A percentile compares a stretch with the other conserved stretches of the same genome.
These are phyloP conservation scores for Talaromyces amestolkiae DNA, from an alignment of 2,329 filamentous ascomycete species.

Conservation along the genomic window DNA sequence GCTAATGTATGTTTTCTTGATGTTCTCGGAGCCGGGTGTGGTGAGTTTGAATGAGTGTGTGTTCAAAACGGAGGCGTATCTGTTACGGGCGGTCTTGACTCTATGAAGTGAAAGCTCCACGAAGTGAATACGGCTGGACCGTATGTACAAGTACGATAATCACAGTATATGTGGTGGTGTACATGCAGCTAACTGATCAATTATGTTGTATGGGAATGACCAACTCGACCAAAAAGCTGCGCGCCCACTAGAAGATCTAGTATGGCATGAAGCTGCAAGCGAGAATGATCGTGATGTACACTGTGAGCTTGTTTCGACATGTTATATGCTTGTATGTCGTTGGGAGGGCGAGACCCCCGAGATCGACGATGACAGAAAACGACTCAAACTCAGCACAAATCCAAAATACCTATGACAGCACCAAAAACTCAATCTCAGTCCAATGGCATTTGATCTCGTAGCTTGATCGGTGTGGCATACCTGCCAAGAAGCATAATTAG, in stretches of 20 bases:
- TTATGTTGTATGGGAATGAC: too few species aligned
- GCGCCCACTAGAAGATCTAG: too few species aligned
- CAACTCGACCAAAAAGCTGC: too few species aligned
- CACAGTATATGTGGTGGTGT: too few species aligned
- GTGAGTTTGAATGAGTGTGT: constrained; percentile 69
- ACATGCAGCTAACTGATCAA: too few species aligned
- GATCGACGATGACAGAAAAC: not conserved
- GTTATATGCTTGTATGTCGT: too few species aligned
- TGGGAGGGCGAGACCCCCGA: too few species aligned
- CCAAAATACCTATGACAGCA: not conserved
- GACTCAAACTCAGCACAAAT: not conserved
- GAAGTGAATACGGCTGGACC: not conserved
- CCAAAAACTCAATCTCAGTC: not conserved
- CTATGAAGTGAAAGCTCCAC: too few species aligned
- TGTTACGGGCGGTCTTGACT: constrained; percentile 38
- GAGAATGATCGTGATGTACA: too few species aligned
- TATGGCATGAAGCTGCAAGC: too few species aligned
- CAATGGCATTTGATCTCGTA: not conserved
- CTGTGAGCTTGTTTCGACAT: too few species aligned
- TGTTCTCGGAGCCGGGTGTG: constrained; percentile 69
- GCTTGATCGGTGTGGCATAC: not conserved
- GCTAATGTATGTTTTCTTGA: constrained; percentile 86
- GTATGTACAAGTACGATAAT: not conserved
- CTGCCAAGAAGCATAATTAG: constrained; percentile 3
- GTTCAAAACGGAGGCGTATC: constrained; percentile 58